These are phyloP conservation scores for Leishmania amazonensis DNA, from an alignment of 208 protist species.

Conservation along the genomic window DNA sequence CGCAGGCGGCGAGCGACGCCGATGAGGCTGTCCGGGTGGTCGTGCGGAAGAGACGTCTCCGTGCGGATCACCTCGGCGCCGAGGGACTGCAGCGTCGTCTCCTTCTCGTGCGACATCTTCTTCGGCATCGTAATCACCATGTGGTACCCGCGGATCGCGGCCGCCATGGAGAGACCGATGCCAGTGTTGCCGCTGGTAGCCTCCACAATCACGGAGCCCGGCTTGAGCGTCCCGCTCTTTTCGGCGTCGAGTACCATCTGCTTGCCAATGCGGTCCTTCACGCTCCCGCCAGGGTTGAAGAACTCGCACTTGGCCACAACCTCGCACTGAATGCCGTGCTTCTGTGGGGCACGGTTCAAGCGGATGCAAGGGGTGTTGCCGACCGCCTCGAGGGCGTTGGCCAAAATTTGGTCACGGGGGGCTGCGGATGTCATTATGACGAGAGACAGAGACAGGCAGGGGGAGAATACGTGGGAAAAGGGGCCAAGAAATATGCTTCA, in stretches of 20 bases:
- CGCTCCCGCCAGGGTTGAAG: slow-evolving; percentile 94
- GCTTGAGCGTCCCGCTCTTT: slow-evolving; percentile 89
- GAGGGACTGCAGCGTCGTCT: slow-evolving; percentile 88
- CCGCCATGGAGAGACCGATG: slow-evolving; percentile 96
- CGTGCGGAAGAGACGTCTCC: slow-evolving; percentile 94
- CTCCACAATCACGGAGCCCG: slow-evolving; percentile 96
- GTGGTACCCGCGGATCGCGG: slow-evolving; percentile 94
- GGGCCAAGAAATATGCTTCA: background rate
- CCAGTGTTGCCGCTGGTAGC: slow-evolving; percentile 97
- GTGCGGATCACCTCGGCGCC: slow-evolving; percentile 97
- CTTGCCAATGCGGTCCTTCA: slow-evolving; percentile 98
- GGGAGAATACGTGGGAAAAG: background rate
- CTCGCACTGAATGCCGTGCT: slow-evolving; percentile 83
- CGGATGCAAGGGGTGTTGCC: slow-evolving; percentile 91
- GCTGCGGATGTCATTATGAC: slow-evolving; percentile 16
- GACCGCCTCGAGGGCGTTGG: slow-evolving; percentile 76
- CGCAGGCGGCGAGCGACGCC: slow-evolving; percentile 92
- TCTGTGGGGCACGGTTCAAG: slow-evolving; percentile 80
- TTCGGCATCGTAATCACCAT: slow-evolving; percentile 98
- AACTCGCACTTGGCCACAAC: slow-evolving; percentile 94
- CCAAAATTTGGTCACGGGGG: slow-evolving; percentile 34
- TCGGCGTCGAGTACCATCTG: slow-evolving; percentile 97
- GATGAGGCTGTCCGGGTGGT: slow-evolving; percentile 97
- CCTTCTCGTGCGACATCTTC: slow-evolving; percentile 99
- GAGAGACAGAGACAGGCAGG: background rate